A percentile compares a stretch with the other conserved stretches of the same genome.
phyloP scores from a whole-genome alignment of 2,329 filamentous ascomycete species.

The Massarina eburnea region DNA sequence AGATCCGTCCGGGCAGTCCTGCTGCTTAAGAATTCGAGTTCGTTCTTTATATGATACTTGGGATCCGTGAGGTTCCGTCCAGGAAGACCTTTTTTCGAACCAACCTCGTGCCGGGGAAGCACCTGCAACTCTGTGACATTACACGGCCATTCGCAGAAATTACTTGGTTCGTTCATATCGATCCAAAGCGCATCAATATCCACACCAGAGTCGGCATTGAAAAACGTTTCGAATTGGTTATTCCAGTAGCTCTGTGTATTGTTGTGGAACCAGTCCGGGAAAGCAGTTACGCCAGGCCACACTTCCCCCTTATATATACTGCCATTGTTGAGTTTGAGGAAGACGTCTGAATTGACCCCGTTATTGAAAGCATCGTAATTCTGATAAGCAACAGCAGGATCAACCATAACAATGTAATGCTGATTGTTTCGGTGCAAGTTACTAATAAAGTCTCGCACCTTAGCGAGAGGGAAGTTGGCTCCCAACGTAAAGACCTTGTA shows the following conservation, averaged over 20 bases:
- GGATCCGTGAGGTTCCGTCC: conserved; percentile 65
- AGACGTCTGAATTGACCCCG: conserved; percentile 58
- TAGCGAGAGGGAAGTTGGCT: conserved; percentile 60
- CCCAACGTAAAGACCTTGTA: conserved; percentile 66
- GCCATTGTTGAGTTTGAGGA: conserved; percentile 57
- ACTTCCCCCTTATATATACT: conserved; percentile 64
- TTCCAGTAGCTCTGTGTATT: conserved; percentile 69
- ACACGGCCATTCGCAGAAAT: conserved; percentile 51
- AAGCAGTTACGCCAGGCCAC: conserved; percentile 73
- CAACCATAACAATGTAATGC: conserved; percentile 77
- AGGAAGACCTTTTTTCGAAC: conserved; percentile 59
- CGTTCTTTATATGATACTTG: conserved; percentile 66
- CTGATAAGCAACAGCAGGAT: conserved; percentile 60
- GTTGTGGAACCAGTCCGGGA: conserved; percentile 74
- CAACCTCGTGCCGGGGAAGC: conserved; percentile 13
- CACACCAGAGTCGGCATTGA: conserved; percentile 63
- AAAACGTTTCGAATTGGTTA: conserved; percentile 67
- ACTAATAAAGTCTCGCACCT: conserved; percentile 64
- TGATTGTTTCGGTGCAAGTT: conserved; percentile 67
- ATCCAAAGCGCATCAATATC: conserved; percentile 68
- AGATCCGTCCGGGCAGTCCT: conserved; percentile 65
- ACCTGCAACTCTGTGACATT: conserved; percentile 36
- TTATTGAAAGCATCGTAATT: conserved; percentile 61
- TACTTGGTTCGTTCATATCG: conserved; percentile 35
- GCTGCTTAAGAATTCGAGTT: conserved; percentile 48